Conservation (phyloP, 106 monocot genomes). For the Acorus gramineus region DNA sequence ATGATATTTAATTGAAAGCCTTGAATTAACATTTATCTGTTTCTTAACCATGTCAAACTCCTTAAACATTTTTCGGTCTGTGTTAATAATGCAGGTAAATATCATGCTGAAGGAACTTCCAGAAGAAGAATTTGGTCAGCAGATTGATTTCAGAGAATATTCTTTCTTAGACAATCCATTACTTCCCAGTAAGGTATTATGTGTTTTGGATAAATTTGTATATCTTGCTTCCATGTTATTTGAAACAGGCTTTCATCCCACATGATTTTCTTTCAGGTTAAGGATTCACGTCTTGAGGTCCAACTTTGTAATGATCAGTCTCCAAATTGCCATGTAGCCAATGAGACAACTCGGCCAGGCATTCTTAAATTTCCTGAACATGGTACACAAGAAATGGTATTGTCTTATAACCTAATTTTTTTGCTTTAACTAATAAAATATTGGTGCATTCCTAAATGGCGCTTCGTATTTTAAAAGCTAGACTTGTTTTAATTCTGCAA, state of each 20-base stretch:
- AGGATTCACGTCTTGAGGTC: constrained; percentile 67
- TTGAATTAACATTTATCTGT: too few relatives aligned
- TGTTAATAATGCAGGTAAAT: constrained; percentile 36
- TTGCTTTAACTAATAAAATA: too few relatives aligned
- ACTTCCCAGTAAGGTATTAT: constrained; percentile 43
- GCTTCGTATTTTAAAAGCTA: not conserved
- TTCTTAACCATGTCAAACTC: too few relatives aligned
- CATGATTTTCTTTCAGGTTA: constrained; percentile 35
- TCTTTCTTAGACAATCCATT: constrained; percentile 77
- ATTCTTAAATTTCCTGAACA: constrained; percentile 48
- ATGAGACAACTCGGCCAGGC: constrained; percentile 24
- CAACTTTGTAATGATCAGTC: constrained; percentile 45
- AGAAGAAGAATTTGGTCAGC: constrained; percentile 64
- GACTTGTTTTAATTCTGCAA: too few relatives aligned
- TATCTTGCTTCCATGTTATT: not conserved
- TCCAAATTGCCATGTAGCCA: constrained; percentile 19
- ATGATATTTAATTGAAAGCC: too few relatives aligned
- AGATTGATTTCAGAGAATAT: constrained; percentile 80
- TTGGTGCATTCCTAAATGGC: too few relatives aligned
- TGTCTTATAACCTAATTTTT: not conserved
- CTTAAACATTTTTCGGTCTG: not conserved
- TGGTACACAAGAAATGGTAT: constrained; percentile 64
- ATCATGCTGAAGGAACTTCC: constrained; percentile 54
- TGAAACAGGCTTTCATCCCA: not conserved
- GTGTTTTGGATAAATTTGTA: not conserved